Base-by-base conservation (phyloP, 176 grass and related monocot genomes). In the Dendrocalamus sinicus region DNA sequence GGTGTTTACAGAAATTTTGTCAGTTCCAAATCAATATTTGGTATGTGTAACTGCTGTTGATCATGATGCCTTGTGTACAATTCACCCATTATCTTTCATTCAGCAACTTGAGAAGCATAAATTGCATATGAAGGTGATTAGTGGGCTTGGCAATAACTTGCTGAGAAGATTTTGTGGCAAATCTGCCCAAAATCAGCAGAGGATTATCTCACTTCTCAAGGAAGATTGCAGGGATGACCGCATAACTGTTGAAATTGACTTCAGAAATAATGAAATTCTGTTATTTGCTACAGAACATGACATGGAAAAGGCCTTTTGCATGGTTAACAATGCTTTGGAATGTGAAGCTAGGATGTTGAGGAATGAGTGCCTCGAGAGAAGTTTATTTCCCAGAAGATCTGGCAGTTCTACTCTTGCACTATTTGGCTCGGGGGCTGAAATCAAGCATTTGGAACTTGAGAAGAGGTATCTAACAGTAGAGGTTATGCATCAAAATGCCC, bases 361-460 rank as follows among this genome's bases (percentile, higher is more conserved):
- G 83, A 85, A 95, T 63, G 96, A 98, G 69, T 98, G 96, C 75
- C 77, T 84, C 0, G 93, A 98, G 86, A 91, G 80, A 90, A 87
- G 72, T 76, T 65, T 95, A 74, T 95, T 89, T 87, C 83, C 89
- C 14, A 75, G 85, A 32, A 78, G 89, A 79, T 72, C 77, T 30
- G 85, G 89, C 64, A 83, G 79, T 59, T 89, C 92, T 71, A 32
- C 73, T 67, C 22, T 92, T 82, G 93, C 88, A 59, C 81, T 98
- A 32, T 90, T 98, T 85, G 93, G 96, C 12, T 95, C 96, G 23
- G 93, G 96, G 85, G 96, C 91, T 91, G 91, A 95, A 90, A 94
- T 98, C 24, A 98, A 98, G 83, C 96, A 98, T 92, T 89, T 95
- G 28, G 96, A 98, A 83, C 93, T 98, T 71, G 93, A 80, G 66